These are phyloP conservation scores for Hordeum vulgare DNA, from an alignment of 176 grass and related monocot species.

Conservation along the genomic window MorexV3_pseudomolecules_assembly NC_058522.1:226498037-226498536, in stretches of 20 bases:
- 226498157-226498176: background rate
- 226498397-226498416: background rate
- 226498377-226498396: conserved; percentile 20
- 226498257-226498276: background rate
- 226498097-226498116: background rate
- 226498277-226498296: background rate
- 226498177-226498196: background rate
- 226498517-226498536: no score
- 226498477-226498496: no score
- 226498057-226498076: conserved; percentile 49
- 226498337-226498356: background rate
- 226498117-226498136: background rate
- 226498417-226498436: conserved; percentile 9
- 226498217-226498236: background rate
- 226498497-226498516: no score
- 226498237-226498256: background rate
- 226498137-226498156: background rate
- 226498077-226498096: conserved; percentile 18
- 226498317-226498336: background rate
- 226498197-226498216: background rate
- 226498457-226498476: no score
- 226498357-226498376: background rate
- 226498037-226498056: conserved; percentile 69
- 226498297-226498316: background rate
- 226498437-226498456: no score